Evolutionary conservation across 2,329 filamentous ascomycete genomes (phyloP), one percentile per base, ranked within the genome.

Genomic region (Cladosporium sp.): DNA sequence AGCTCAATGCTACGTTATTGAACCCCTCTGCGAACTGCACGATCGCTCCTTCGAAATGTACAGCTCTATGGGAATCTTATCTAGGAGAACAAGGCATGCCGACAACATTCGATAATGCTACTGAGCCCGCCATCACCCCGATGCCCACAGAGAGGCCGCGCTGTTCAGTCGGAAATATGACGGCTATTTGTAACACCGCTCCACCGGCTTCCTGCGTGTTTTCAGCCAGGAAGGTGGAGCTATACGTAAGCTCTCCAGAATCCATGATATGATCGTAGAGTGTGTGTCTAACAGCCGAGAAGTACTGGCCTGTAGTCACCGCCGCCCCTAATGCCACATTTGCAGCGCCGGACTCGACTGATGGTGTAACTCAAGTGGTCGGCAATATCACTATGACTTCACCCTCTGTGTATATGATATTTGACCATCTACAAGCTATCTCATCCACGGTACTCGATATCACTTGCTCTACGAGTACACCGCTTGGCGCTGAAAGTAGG

Each of bases 301-400:
- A 51, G 49, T 58, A 58, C 45, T 58, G 55, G 55, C 55, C 55
- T 20, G 34, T 9, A 11, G 22, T 50, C 12, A 58, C 55, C 3
- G 45, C 55, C 2, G 45, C 22, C 7, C 55, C 55, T 12, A 58
- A 58, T 5, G 45, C 43, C 0, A 34, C 55, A 19, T 22, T 43
- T 5, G 17, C 40, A 19, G 3, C 14, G 5, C 6, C 19, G 14
- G 37, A 58, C 11, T 9, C 37, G n/a, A 51, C 9, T 25, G 36
- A 30, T 3, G 17, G 20, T n/a, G 43, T 14, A 5, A 58, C 55
- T 20, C 28, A 43, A 34, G 22, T 58, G 2, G 42, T 50, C n/a
- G 42, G 55, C n/a, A 58, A 49, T 15, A 34, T 50, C 20, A 58
- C 55, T 3, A 50, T 58, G 34, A 58, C 55, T 34, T 58, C 55